Percentiles rank a stretch among this genome's conserved stretches.
phyloP scores from a whole-genome alignment of 2,329 filamentous ascomycete genomes.

The Penicillium sp. region DNA sequence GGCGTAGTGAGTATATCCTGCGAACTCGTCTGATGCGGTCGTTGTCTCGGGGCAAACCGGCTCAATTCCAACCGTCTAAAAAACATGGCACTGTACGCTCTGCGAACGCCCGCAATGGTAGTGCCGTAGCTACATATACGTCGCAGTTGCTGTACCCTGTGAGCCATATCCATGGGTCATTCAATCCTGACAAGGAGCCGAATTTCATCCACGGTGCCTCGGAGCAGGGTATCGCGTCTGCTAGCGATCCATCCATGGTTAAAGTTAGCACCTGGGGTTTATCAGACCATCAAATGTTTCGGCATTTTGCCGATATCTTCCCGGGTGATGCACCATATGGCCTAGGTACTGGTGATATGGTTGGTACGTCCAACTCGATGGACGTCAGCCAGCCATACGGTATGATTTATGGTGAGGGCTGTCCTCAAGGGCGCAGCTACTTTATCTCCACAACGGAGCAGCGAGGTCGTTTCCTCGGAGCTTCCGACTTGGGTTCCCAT shows the following conservation, averaged over 20 bases:
- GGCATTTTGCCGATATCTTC: constrained; percentile 74
- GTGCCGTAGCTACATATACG: constrained; percentile 78
- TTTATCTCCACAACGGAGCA: constrained; percentile 72
- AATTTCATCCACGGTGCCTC: constrained; percentile 79
- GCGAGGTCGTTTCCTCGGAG: constrained; percentile 69
- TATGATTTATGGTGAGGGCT: constrained; percentile 79
- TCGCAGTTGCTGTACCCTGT: constrained; percentile 77
- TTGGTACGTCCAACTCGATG: constrained; percentile 80
- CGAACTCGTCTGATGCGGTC: constrained; percentile 80
- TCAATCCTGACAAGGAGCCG: constrained; percentile 70
- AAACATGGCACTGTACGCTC: constrained; percentile 54
- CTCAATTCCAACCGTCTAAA: constrained; percentile 50
- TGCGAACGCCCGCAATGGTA: constrained; percentile 61
- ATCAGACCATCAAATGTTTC: constrained; percentile 69
- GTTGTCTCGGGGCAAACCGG: constrained; percentile 75
- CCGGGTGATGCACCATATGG: constrained; percentile 74
- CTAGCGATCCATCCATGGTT: constrained; percentile 72
- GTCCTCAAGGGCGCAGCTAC: constrained; percentile 75
- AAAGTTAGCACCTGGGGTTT: constrained; percentile 80
- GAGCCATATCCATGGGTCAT: constrained; percentile 75
- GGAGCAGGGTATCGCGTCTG: constrained; percentile 72
- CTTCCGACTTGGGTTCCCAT: constrained; percentile 59
- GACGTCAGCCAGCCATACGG: constrained; percentile 85
- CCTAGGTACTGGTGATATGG: constrained; percentile 69
- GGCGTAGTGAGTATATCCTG: constrained; percentile 92